Conservation (phyloP, 805 yeast genomes). For the Tetrapisispora phaffii region DNA sequence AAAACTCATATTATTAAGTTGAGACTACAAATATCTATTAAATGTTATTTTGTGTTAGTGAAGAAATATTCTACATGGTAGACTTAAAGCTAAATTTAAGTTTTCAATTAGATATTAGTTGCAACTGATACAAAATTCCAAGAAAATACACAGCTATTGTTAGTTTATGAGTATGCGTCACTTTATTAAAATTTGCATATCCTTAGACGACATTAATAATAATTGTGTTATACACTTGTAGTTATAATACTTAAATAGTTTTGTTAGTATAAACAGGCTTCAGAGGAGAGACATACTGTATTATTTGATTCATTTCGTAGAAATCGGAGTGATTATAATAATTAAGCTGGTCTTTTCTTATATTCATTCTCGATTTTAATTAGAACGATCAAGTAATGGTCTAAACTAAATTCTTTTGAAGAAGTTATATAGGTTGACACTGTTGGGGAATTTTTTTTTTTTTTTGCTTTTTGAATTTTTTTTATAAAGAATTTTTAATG, state of each 20-base stretch:
- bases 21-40: not conserved
- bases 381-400: too few species aligned
- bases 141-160: not conserved
- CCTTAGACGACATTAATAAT: not conserved
- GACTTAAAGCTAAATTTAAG: too few species aligned
- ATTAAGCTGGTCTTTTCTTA: not conserved
- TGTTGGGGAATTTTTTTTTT: conserved; percentile 4
- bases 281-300: too few species aligned
- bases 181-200: not conserved
- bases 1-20: not conserved
- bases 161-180: not conserved
- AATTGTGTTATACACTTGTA: not conserved
- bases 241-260: conserved; percentile 1
- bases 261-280: not conserved
- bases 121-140: not conserved
- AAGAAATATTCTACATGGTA: not conserved
- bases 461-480: conserved; percentile 9
- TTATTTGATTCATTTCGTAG: too few species aligned
- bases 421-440: not conserved
- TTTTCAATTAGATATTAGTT: too few species aligned
- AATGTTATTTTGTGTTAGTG: not conserved
- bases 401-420: conserved; percentile 1
- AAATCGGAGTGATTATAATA: not conserved
- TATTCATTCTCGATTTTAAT: not conserved
- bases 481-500: conserved; percentile 5